These are phyloP conservation scores for Sorghum bicolor DNA, from an alignment of 176 grass and related monocot species.

Conservation along the genomic window Sorghum_bicolor_NCBIv3 NC_012871.2:72486501-72487000, in stretches of 20 bases:
- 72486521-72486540: not conserved
- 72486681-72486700: not conserved
- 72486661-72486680: not conserved
- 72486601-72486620: not conserved
- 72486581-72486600: not conserved
- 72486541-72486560: not conserved
- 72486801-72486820: not conserved
- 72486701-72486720: not conserved
- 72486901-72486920: not conserved
- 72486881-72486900: not conserved
- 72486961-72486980: too few species aligned
- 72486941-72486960: too few species aligned
- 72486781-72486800: not conserved
- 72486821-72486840: too few species aligned
- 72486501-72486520: conserved; percentile 16
- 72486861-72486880: not conserved
- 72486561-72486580: not conserved
- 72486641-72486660: not conserved
- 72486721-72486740: not conserved
- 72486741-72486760: not conserved
- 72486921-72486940: not conserved
- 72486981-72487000: too few species aligned
- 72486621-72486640: not conserved
- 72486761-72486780: not conserved
- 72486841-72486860: not conserved